These are phyloP conservation scores for Sclerotinia glacialis DNA, from an alignment of 2,329 filamentous ascomycete species.

Conservation along the genomic window DNA sequence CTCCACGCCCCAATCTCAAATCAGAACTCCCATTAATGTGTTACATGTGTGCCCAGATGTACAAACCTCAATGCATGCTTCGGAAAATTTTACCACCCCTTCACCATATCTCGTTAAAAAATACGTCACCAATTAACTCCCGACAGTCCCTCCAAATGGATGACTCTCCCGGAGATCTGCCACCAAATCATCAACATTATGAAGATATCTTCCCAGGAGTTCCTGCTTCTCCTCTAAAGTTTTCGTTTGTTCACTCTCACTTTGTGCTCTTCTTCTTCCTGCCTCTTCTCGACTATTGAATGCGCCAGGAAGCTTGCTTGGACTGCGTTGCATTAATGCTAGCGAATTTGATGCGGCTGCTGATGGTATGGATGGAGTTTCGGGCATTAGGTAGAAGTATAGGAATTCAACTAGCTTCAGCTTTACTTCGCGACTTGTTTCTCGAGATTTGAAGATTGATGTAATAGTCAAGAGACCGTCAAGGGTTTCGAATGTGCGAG, in stretches of 20 bases:
- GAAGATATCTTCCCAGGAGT: slow-evolving; percentile 61
- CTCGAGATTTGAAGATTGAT: slow-evolving; percentile 85
- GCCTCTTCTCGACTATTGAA: slow-evolving; percentile 46
- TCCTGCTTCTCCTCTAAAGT: slow-evolving; percentile 66
- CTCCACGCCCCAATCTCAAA: not conserved
- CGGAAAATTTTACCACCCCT: not conserved
- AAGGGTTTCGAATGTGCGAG: slow-evolving; percentile 84
- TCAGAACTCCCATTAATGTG: slow-evolving; percentile 16
- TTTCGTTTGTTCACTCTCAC: slow-evolving; percentile 46
- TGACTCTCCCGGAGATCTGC: slow-evolving; percentile 73
- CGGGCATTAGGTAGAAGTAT: slow-evolving; percentile 98
- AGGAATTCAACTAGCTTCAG: slow-evolving; percentile 95
- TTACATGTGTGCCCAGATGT: slow-evolving; percentile 8
- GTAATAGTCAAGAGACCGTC: slow-evolving; percentile 91
- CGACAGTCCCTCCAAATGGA: slow-evolving; percentile 64
- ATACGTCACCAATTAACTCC: slow-evolving; percentile 36
- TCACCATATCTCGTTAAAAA: not conserved
- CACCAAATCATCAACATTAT: slow-evolving; percentile 62
- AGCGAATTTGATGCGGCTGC: slow-evolving; percentile 47
- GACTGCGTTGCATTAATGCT: slow-evolving; percentile 61
- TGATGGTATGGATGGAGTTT: slow-evolving; percentile 60
- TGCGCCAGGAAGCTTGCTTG: slow-evolving; percentile 63
- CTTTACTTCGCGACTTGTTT: slow-evolving; percentile 84
- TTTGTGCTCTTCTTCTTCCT: slow-evolving; percentile 38
- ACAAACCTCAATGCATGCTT: not conserved